phyloP scores from a whole-genome alignment of 345 rosid genomes.

The Aurinia saxatilis region DNA sequence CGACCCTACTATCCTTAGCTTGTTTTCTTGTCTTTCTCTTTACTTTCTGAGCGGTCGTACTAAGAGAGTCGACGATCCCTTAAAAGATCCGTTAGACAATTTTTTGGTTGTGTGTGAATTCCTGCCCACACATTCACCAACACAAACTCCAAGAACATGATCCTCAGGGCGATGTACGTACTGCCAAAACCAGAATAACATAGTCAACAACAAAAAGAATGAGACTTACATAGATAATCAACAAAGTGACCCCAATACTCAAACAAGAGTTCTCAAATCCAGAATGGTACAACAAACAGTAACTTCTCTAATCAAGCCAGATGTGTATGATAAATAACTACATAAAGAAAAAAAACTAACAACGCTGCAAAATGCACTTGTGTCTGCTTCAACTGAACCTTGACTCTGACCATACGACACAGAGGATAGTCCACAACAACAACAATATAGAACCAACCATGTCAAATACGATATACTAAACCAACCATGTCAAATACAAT shows the following conservation, averaged over 20 bases:
- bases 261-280: not conserved
- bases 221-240: slow-evolving; percentile 2
- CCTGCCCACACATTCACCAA: too few relatives aligned
- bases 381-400: too few relatives aligned
- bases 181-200: slow-evolving; percentile 35
- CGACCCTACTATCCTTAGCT: too few relatives aligned
- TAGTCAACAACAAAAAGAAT: slow-evolving; percentile 11
- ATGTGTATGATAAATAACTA: too few relatives aligned
- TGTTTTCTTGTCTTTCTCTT: too few relatives aligned
- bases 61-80: too few relatives aligned
- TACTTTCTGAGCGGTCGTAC: too few relatives aligned
- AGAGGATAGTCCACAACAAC: not conserved
- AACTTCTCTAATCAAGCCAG: not conserved
- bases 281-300: not conserved
- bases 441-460: not conserved
- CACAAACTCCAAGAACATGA: slow-evolving; percentile 73
- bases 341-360: too few relatives aligned
- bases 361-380: too few relatives aligned
- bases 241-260: not conserved
- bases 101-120: too few relatives aligned
- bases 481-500: not conserved
- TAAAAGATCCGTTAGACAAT: too few relatives aligned
- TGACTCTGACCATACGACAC: not conserved
- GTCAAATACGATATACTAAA: not conserved
- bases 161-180: slow-evolving; percentile 69